Percentiles rank a stretch among this genome's conserved stretches.
Evolutionary conservation across 345 rosid species (phyloP).

Genomic region (Gossypium rotundifolium): DNA sequence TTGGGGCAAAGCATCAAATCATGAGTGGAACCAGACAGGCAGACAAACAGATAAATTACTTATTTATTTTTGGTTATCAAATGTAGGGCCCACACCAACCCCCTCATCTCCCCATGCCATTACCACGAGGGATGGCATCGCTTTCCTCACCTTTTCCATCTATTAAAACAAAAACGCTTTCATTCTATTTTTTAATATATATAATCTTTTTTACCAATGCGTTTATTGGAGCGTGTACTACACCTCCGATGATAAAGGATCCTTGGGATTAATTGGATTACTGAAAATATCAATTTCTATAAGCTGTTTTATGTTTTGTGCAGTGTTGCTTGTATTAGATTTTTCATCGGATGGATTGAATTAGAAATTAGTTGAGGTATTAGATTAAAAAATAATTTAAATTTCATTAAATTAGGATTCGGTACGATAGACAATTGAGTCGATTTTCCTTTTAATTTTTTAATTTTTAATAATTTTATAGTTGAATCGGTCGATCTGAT

Average conservation of each 20-base stretch:
- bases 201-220: background rate
- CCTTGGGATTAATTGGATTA: too few species aligned
- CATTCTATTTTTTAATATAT: background rate
- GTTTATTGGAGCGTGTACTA: background rate
- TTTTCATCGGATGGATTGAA: too few species aligned
- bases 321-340: too few species aligned
- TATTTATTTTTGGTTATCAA: background rate
- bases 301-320: too few species aligned
- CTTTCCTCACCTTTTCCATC: conserved; percentile 30
- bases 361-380: too few species aligned
- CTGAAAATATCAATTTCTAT: too few species aligned
- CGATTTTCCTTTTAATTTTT: too few species aligned
- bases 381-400: too few species aligned
- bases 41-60: conserved; percentile 2
- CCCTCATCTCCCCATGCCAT: conserved; percentile 10
- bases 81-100: conserved; percentile 17
- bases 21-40: conserved; percentile 49
- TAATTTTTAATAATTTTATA: too few species aligned
- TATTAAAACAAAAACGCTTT: background rate
- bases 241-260: background rate
- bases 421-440: accelerated
- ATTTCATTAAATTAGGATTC: accelerated
- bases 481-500: accelerated
- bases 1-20: conserved; percentile 46
- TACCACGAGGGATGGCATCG: conserved; percentile 30